Conservation (phyloP, 306 rosid genomes). For the Malus domestica region DNA sequence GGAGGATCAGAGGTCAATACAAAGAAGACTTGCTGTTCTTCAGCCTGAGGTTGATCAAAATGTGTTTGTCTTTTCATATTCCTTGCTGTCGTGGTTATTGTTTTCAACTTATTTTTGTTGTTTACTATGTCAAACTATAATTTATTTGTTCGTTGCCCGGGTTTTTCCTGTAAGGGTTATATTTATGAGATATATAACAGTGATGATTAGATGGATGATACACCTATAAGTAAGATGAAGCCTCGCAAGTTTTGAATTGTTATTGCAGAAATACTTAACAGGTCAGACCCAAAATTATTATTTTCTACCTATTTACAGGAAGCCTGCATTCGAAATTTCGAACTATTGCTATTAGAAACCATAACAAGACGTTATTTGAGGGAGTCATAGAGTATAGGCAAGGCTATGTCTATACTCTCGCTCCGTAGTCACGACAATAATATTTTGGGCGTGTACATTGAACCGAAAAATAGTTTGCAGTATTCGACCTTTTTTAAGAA, state of each 20-base stretch:
- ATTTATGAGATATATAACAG: background rate
- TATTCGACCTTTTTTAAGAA: too few species aligned
- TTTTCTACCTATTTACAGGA: background rate
- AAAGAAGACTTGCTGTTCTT: constrained; percentile 67
- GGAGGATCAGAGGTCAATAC: constrained; percentile 43
- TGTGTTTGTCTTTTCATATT: background rate
- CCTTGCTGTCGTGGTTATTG: background rate
- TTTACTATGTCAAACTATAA: constrained; percentile 13
- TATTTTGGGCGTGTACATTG: background rate
- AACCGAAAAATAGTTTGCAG: background rate
- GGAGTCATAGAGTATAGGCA: background rate
- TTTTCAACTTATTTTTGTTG: constrained; percentile 6
- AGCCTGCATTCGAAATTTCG: background rate
- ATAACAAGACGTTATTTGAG: background rate
- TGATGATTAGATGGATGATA: background rate
- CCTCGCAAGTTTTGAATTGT: background rate
- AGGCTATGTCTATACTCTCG: background rate
- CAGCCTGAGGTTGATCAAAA: constrained; percentile 37
- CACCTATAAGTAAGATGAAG: background rate
- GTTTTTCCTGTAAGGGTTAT: background rate
- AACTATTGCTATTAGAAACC: background rate
- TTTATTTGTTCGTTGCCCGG: constrained; percentile 14
- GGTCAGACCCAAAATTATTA: background rate
- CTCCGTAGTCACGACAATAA: background rate
- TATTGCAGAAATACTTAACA: background rate